Conservation (phyloP, 1,139 yeast species). For the Scheffersomyces segobiensis region DNA sequence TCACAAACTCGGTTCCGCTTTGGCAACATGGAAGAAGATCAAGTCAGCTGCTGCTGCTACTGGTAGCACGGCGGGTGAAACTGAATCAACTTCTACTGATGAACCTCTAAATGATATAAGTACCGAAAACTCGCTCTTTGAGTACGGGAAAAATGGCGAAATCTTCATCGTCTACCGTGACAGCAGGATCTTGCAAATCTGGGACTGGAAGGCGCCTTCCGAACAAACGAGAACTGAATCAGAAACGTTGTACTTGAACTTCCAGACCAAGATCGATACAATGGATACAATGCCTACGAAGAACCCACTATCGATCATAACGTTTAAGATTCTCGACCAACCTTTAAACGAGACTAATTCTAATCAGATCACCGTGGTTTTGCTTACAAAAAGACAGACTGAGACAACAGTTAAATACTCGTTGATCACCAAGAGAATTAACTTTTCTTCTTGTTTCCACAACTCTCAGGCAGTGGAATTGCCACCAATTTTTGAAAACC, state of each 20-base stretch:
- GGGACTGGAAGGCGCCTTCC: slow-evolving; percentile 50
- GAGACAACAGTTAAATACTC: not conserved
- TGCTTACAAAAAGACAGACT: slow-evolving; percentile 1
- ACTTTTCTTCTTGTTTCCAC: not conserved
- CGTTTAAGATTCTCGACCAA: not conserved
- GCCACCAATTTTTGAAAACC: not conserved
- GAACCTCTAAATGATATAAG: not conserved
- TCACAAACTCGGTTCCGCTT: slow-evolving; percentile 40
- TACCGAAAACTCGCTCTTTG: slow-evolving; percentile 12
- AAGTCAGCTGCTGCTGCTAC: slow-evolving; percentile 30
- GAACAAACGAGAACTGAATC: slow-evolving; percentile 18
- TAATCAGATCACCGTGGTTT: not conserved
- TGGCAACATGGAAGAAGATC: slow-evolving; percentile 47
- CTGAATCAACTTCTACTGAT: slow-evolving; percentile 1
- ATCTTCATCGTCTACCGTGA: slow-evolving; percentile 35
- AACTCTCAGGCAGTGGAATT: not conserved
- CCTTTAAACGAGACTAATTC: not conserved
- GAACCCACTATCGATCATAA: not conserved
- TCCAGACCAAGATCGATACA: slow-evolving; percentile 4
- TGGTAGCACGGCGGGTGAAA: not conserved
- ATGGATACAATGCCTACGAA: not conserved
- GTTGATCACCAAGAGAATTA: slow-evolving; percentile 2
- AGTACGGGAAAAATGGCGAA: slow-evolving; percentile 49
- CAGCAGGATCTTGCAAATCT: slow-evolving; percentile 38
- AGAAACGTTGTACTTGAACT: slow-evolving; percentile 34